Evolutionary conservation across 306 rosid species (phyloP).

Genomic region (Prunus persica): Prunus_persica_NCBIv2 NC_034012.1:12918001-12918500

Average conservation of each 20-base stretch:
- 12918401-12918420: not conserved
- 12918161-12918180: not conserved
- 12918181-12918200: not conserved
- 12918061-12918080: no score
- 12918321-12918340: not conserved
- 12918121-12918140: no score
- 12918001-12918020: no score
- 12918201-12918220: not conserved
- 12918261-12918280: not conserved
- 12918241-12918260: not conserved
- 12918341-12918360: not conserved
- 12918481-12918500: conserved; percentile 12
- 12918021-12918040: no score
- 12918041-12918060: no score
- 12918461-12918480: conserved; percentile 24
- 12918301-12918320: not conserved
- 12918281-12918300: not conserved
- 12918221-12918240: not conserved
- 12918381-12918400: not conserved
- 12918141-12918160: not conserved
- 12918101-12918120: no score
- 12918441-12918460: conserved; percentile 24
- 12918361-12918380: not conserved
- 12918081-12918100: no score
- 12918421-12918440: conserved; percentile 24